Evolutionary conservation across 441 rosid species (phyloP).

Genomic region (Rhodomyrtus psidioides): DNA sequence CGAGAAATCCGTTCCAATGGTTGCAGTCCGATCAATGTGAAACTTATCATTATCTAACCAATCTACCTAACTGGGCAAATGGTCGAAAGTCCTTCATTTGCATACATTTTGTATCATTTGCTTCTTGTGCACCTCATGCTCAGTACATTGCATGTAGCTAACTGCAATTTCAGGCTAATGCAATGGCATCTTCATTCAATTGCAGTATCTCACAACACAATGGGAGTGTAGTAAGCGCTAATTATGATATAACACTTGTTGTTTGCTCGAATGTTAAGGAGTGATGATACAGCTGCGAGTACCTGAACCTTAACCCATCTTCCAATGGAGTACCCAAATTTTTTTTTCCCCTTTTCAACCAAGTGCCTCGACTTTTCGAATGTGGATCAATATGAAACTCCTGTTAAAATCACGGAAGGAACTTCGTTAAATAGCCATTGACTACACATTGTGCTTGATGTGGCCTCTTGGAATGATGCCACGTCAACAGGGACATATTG

Average conservation of each 20-base stretch:
- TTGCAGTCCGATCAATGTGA: background rate
- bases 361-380: background rate
- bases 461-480: background rate
- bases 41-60: background rate
- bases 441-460: rapidly evolving
- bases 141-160: background rate
- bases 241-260: background rate
- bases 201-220: background rate
- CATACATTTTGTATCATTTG: background rate
- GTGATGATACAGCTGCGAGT: background rate
- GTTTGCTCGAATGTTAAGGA: background rate
- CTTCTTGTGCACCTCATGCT: background rate
- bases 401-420: background rate
- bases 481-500: background rate
- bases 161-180: background rate
- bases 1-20: rapidly evolving
- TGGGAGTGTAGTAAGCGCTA: background rate
- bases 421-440: background rate
- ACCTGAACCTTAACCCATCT: background rate
- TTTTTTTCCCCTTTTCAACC: background rate
- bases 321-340: background rate
- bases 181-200: background rate
- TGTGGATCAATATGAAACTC: background rate
- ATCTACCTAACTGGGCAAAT: background rate
- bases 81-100: background rate